A percentile compares a stretch with the other conserved stretches of the same genome.
phyloP scores from a whole-genome alignment of 805 yeast genomes.

The Wickerhamomyces ciferrii region DNA sequence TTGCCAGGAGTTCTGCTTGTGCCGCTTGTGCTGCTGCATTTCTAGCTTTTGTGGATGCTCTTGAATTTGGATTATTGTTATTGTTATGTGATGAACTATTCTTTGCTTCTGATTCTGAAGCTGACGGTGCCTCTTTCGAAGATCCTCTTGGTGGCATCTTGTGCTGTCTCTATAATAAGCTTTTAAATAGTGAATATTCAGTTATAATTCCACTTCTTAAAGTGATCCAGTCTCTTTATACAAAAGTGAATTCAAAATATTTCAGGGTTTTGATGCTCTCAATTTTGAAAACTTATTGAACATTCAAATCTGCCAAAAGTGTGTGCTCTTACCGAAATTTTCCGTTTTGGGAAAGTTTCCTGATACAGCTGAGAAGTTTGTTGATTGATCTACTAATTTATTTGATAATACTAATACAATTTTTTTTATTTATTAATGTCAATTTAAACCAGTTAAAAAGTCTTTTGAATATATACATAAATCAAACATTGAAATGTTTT shows the following conservation, averaged over 20 bases:
- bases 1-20: slow-evolving; percentile 61
- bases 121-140: slow-evolving; percentile 20
- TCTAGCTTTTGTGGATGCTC: slow-evolving; percentile 54
- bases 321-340: neutral
- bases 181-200: no score
- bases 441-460: no score
- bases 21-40: slow-evolving; percentile 61
- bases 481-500: no score
- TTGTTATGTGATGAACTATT: neutral
- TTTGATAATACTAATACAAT: neutral
- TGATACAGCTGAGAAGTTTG: neutral
- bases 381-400: neutral
- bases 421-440: no score
- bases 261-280: neutral
- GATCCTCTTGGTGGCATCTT: slow-evolving; percentile 20
- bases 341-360: neutral
- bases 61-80: slow-evolving; percentile 14
- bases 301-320: neutral
- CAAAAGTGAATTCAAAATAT: no score
- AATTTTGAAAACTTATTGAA: neutral
- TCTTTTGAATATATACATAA: neutral
- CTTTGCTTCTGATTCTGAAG: slow-evolving; percentile 18
- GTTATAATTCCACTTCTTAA: no score
- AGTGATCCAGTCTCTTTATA: no score
- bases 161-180: neutral